Evolutionary conservation across 139 green algal species (phyloP), one percentile per base, ranked within the genome.

Genomic region (Raphidocelis subcapitata): DNA sequence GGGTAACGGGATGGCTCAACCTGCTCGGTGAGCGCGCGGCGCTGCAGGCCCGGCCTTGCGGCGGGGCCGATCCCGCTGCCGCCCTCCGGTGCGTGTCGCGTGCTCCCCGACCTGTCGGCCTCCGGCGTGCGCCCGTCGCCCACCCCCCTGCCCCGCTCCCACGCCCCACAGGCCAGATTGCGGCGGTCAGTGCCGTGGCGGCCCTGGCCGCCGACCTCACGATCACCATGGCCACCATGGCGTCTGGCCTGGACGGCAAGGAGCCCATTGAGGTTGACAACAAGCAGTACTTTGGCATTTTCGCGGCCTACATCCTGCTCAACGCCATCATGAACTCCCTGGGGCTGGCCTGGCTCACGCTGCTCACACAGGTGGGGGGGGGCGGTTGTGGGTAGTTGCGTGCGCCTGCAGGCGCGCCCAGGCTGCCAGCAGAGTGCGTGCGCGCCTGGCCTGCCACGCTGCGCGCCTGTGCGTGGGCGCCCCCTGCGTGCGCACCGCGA

Each of bases 261-360:
- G 69, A 69, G 59, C 44, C 33, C 62, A 18, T 76, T 20, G 37
- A 24, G 0, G 49, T 76, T 28, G 69, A n/a, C 24, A 15, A n/a
- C 4, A 28, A 59, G 59, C 69, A 81, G 69, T 49, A 65, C 41
- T 67, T 80, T 28, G 79, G 74, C 26, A 66, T 84, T 33, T 84
- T 73, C 44, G 57, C 51, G 4, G 79, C 28, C 29, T 74, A 56
- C 69, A 72, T 84, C 10, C 16, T 81, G 10, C 14, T 75, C 12
- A 75, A 69, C 31, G 66, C 79, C 3, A 8, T 79, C 28, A 65
- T 84, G 55, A 84, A 84, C 73, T 57, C 46, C 46, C 37, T 31
- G 23, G 71, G 71, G 46, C 69, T 76, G 46, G 24, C 47, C 21
- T 51, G 64, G 61, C 62, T 77, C 15, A 77, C 71, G 12, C 62